Evolutionary conservation across 2,329 filamentous ascomycete genomes (phyloP).

Genomic region (Penicillium sp.): DNA sequence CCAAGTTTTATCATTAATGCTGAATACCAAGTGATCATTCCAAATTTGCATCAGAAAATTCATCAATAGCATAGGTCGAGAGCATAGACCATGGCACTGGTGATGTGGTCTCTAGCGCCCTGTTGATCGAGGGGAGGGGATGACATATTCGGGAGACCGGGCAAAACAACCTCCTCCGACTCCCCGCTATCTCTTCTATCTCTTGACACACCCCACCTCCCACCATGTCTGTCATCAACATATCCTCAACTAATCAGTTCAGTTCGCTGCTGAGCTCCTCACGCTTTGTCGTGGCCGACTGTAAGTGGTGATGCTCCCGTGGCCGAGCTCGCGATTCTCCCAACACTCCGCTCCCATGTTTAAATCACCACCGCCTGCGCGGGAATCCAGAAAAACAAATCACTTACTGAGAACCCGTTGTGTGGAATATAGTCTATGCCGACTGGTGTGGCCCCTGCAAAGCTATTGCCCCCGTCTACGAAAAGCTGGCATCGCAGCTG

Average conservation of each 20-base stretch:
- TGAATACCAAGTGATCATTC: not conserved
- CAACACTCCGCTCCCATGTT: slow-evolving; percentile 15
- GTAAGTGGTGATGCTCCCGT: slow-evolving; percentile 58
- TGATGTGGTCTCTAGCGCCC: not conserved
- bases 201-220: slow-evolving; percentile 12
- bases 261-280: slow-evolving; percentile 69
- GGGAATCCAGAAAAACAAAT: not conserved
- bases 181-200: slow-evolving; percentile 21
- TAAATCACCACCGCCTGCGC: slow-evolving; percentile 11
- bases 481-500: slow-evolving; percentile 71
- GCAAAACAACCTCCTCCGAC: slow-evolving; percentile 26
- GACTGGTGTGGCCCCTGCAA: slow-evolving; percentile 86
- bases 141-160: slow-evolving; percentile 34
- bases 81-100: not conserved
- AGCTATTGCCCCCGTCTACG: slow-evolving; percentile 79
- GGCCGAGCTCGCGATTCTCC: slow-evolving; percentile 6
- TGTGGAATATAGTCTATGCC: slow-evolving; percentile 71
- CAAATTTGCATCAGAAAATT: not conserved
- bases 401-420: slow-evolving; percentile 15
- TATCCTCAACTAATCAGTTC: slow-evolving; percentile 70
- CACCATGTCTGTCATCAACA: slow-evolving; percentile 53
- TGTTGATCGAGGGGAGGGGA: slow-evolving; percentile 30
- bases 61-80: not conserved
- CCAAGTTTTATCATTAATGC: not conserved
- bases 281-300: slow-evolving; percentile 82